Conservation (phyloP, 805 yeast genomes). For the Isabelozyma pseudorhagii region DNA sequence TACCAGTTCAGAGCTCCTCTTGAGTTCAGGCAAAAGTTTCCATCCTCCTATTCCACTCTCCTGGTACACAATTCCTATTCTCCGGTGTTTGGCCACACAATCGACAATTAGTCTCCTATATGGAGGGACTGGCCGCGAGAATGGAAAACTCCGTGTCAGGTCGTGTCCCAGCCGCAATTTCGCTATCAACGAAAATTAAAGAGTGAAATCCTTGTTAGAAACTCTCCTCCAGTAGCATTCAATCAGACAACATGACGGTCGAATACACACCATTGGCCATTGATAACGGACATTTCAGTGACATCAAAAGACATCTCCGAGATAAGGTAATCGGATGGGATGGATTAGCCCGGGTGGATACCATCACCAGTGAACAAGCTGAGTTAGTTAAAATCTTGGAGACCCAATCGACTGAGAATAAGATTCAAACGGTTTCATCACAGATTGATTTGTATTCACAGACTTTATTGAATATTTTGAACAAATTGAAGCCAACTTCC, state of each 20-base stretch:
- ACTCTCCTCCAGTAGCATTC: neutral
- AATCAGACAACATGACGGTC: constrained; percentile 6
- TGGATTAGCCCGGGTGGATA: constrained; percentile 73
- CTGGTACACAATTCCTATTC: too few species aligned
- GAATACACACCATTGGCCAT: constrained; percentile 36
- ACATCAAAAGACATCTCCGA: constrained; percentile 63
- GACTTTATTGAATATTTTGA: constrained; percentile 52
- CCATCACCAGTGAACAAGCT: constrained; percentile 67
- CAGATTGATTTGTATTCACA: constrained; percentile 52
- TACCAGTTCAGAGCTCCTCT: too few species aligned
- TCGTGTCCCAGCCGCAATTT: too few species aligned
- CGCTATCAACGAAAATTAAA: too few species aligned
- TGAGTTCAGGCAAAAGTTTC: too few species aligned
- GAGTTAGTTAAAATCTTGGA: constrained; percentile 52
- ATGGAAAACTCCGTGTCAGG: too few species aligned
- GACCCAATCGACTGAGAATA: constrained; percentile 43
- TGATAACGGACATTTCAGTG: constrained; percentile 66
- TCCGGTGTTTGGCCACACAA: too few species aligned
- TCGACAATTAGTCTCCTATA: too few species aligned
- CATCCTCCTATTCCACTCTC: too few species aligned
- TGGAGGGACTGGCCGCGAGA: too few species aligned
- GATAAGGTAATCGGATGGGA: constrained; percentile 91
- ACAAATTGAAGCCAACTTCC: constrained; percentile 38
- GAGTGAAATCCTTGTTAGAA: too few species aligned
- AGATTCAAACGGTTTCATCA: constrained; percentile 36